Conservation (phyloP, 1,284 basidiomycete genomes). For the Volvariella surrecta region DNA sequence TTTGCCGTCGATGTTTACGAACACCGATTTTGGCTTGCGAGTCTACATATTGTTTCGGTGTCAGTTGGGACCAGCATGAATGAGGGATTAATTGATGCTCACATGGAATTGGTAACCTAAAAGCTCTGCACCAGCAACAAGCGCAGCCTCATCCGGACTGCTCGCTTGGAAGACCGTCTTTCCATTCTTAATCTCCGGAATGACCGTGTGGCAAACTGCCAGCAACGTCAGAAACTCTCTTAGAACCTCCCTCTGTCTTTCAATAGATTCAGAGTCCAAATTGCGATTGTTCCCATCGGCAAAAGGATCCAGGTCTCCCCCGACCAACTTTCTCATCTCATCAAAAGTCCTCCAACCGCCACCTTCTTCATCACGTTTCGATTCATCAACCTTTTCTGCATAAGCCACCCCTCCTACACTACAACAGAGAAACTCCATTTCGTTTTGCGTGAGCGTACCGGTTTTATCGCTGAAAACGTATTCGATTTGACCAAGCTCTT, state of each 20-base stretch:
- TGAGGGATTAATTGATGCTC: constrained; percentile 19
- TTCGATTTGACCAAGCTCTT: constrained; percentile 98
- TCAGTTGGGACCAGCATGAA: constrained; percentile 1
- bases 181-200: constrained; percentile 84
- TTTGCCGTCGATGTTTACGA: constrained; percentile 72
- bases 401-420: constrained; percentile 87
- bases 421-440: constrained; percentile 97
- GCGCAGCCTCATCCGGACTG: constrained; percentile 95
- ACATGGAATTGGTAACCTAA: constrained; percentile 94
- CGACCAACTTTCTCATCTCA: constrained; percentile 54
- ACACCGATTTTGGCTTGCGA: constrained; percentile 93
- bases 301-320: constrained; percentile 45
- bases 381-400: constrained; percentile 83
- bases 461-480: constrained; percentile 99
- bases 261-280: constrained; percentile 14
- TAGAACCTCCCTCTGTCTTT: constrained; percentile 50
- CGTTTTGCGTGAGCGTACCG: constrained; percentile 93
- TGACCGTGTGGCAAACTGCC: constrained; percentile 97
- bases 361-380: constrained; percentile 58
- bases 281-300: constrained; percentile 23
- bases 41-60: constrained; percentile 42
- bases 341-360: constrained; percentile 70
- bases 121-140: constrained; percentile 90
- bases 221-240: constrained; percentile 87
- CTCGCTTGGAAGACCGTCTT: constrained; percentile 93